Percentiles rank a stretch among this genome's conserved stretches.
phyloP scores from a whole-genome alignment of 768 basidiomycete species.

The Amylocystis lapponica region DNA sequence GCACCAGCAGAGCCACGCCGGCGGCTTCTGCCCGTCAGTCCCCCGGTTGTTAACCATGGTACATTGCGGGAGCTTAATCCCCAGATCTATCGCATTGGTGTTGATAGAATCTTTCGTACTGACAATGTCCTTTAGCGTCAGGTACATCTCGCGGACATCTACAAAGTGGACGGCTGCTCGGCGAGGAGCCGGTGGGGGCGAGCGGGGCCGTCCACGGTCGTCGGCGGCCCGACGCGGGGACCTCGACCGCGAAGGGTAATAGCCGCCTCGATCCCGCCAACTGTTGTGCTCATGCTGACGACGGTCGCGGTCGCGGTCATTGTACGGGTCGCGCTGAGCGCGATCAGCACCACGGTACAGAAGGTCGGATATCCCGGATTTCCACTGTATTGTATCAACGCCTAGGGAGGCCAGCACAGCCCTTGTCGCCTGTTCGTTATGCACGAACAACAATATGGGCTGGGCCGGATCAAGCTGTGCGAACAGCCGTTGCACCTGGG shows the following conservation, averaged over 20 bases:
- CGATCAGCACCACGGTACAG: constrained; percentile 12
- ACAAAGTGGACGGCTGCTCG: constrained; percentile 15
- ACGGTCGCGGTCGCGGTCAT: neutral
- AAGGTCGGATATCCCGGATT: constrained; percentile 33
- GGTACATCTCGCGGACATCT: constrained; percentile 16
- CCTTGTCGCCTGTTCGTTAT: constrained; percentile 34
- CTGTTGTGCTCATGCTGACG: neutral
- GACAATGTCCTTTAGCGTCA: constrained; percentile 7
- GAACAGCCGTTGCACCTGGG: constrained; percentile 17
- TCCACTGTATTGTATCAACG: constrained; percentile 37
- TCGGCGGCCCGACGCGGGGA: constrained; percentile 2
- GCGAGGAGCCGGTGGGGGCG: neutral
- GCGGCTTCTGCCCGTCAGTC: too few relatives aligned
- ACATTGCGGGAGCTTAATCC: constrained; percentile 8
- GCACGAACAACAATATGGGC: constrained; percentile 44
- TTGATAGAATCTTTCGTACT: constrained; percentile 1
- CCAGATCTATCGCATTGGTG: constrained; percentile 8
- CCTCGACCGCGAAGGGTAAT: constrained; percentile 3
- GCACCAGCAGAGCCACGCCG: constrained; percentile 13
- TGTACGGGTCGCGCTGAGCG: neutral
- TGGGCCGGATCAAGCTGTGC: neutral
- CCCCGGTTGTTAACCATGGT: too few relatives aligned
- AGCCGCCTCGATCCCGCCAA: neutral
- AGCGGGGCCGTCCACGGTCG: neutral
- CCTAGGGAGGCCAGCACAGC: constrained; percentile 37